Evolutionary conservation across 768 basidiomycete genomes (phyloP), one percentile per base, ranked within the genome.

Genomic region (Leccinum pellstonianum): DNA sequence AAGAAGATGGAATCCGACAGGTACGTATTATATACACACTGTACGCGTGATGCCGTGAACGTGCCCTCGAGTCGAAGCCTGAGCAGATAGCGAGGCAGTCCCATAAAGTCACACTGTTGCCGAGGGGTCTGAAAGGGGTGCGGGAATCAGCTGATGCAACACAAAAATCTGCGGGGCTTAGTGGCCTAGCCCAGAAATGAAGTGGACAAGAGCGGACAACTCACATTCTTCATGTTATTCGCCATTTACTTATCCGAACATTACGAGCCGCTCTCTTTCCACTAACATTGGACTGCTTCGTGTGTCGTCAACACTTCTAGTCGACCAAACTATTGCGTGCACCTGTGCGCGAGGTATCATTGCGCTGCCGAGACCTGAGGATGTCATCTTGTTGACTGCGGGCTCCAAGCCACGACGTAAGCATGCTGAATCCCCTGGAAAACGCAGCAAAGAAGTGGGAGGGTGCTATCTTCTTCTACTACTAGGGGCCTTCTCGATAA

Each of bases 21-120:
- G 10, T 12, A 21, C n/a, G 19, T 10, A 35, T 41, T 63, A 62
- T 65, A 66, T 62, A 61, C 10, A 15, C 41, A 4, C 17, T 7
- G n/a, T 14, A 4, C 12, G 15, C 31, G 21, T 31, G 47, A 41
- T 59, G 54, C 62, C 57, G 62, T 43, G 41, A 11, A 25, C 37
- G 25, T 51, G 62, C 53, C 43, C 25, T 41, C n/a, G 41, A n/a
- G 41, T 43, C 17, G 21, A 31, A 52, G n/a, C n/a, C 29, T 38
- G 41, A 58, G 27, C 37, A 57, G 55, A 63, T 37, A 57, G 21
- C 37, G 43, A 25, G 31, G 17, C n/a, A 23, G 21, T n/a, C 14
- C 11, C 15, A 17, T 6, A 25, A 19, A 14, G 31, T 50, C 54
- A 62, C 62, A 43, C 38, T 54, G 53, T 37, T 35, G 21, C 60